A percentile compares a stretch with the other conserved stretches of the same genome.
Evolutionary conservation across 257 asterid genomes (phyloP).

Genomic region (Solanum megistacrolobum): DNA sequence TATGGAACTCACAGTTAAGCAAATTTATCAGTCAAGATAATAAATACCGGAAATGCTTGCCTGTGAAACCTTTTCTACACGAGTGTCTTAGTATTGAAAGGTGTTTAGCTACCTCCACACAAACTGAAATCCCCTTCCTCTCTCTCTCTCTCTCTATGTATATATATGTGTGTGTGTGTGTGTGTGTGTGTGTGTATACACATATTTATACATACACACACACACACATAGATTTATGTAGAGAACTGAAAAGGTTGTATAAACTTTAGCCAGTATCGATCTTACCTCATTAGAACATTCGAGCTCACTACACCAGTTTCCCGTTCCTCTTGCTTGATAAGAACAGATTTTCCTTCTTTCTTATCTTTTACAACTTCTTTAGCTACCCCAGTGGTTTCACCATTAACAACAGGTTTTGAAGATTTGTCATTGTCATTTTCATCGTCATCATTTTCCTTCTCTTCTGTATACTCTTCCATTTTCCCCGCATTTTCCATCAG

Average conservation of each 20-base stretch:
- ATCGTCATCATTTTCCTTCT: constrained; percentile 31
- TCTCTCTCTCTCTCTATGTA: background rate
- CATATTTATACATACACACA: background rate
- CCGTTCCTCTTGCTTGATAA: constrained; percentile 96
- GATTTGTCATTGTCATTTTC: constrained; percentile 13
- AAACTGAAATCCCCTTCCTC: background rate
- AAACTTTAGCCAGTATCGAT: background rate
- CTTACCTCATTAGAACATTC: constrained; percentile 71
- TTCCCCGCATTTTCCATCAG: constrained; percentile 99
- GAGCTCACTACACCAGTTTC: constrained; percentile 95
- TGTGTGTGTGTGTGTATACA: background rate
- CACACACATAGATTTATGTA: background rate
- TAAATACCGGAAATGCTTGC: background rate
- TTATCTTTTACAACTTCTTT: constrained; percentile 36
- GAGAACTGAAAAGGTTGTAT: background rate
- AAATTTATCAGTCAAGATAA: background rate
- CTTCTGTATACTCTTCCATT: constrained; percentile 86
- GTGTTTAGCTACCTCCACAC: background rate
- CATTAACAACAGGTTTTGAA: constrained; percentile 40
- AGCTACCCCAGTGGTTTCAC: constrained; percentile 28
- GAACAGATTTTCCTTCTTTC: constrained; percentile 74
- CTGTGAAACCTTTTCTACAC: background rate
- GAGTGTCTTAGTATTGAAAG: background rate
- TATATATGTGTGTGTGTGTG: too few relatives aligned
- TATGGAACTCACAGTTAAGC: background rate